Conservation (phyloP, 805 yeast genomes). For the Metschnikowia vanudenii region DNA sequence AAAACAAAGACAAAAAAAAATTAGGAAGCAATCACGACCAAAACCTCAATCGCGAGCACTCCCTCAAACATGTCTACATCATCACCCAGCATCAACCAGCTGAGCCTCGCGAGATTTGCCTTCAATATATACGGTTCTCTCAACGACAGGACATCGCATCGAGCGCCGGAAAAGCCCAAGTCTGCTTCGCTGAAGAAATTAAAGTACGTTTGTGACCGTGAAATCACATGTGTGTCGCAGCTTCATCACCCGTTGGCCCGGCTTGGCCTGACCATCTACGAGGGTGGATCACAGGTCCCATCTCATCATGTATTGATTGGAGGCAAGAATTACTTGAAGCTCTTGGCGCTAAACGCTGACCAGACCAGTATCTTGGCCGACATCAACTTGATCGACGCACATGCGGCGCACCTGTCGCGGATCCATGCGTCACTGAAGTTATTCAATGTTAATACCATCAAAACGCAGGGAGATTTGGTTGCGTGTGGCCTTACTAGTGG, state of each 20-base stretch:
- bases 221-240: conserved; percentile 25
- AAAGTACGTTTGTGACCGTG: conserved; percentile 24
- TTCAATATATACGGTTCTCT: conserved; percentile 55
- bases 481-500: conserved; percentile 45
- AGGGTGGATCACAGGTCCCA: conserved; percentile 16
- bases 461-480: conserved; percentile 30
- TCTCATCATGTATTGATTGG: conserved; percentile 39
- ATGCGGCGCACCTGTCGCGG: conserved; percentile 13
- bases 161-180: conserved; percentile 10
- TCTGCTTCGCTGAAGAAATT: conserved; percentile 12
- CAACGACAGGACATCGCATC: conserved; percentile 21
- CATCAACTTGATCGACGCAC: conserved; percentile 31
- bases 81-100: conserved; percentile 15
- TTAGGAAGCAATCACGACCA: no score
- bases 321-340: conserved; percentile 40
- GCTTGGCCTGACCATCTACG: conserved; percentile 9
- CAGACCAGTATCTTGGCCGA: conserved; percentile 35
- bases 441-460: conserved; percentile 40
- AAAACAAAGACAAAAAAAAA: no score
- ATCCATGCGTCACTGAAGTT: conserved; percentile 22
- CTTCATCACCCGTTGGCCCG: conserved; percentile 25
- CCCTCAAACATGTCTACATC: not conserved
- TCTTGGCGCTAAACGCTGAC: conserved; percentile 32
- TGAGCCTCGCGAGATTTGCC: conserved; percentile 51
- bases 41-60: no score